phyloP scores from a whole-genome alignment of 2,329 filamentous ascomycete genomes.

The Lojkania enalia region DNA sequence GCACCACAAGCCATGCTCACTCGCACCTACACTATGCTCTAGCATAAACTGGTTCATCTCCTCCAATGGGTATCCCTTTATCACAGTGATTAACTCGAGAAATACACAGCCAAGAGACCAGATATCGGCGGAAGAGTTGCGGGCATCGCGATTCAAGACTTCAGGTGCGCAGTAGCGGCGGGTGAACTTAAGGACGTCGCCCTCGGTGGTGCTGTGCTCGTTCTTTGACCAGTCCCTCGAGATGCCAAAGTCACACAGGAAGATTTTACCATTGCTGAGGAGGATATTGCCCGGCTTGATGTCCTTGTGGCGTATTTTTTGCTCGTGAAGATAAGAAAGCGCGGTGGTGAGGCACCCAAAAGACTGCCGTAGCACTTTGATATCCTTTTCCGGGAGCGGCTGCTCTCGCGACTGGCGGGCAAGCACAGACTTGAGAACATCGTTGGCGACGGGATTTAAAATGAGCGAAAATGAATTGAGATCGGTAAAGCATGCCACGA shows the following conservation, averaged over 20 bases:
- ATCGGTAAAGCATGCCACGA: slow-evolving; percentile 21
- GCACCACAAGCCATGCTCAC: slow-evolving; percentile 17
- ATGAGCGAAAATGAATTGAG: slow-evolving; percentile 21
- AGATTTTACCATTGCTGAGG: slow-evolving; percentile 13
- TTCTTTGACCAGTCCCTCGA: slow-evolving; percentile 3
- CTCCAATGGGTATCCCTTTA: slow-evolving; percentile 17
- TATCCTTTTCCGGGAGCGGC: slow-evolving; percentile 8
- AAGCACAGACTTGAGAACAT: slow-evolving; percentile 26
- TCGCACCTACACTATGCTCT: slow-evolving; percentile 7
- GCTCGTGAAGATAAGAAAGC: slow-evolving; percentile 6
- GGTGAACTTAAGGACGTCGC: slow-evolving; percentile 14
- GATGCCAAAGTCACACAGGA: slow-evolving; percentile 26
- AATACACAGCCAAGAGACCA: slow-evolving; percentile 28
- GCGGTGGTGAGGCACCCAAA: slow-evolving; percentile 7
- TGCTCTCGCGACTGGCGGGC: slow-evolving; percentile 19
- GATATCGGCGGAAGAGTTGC: slow-evolving; percentile 25
- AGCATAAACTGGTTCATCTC: slow-evolving; percentile 17
- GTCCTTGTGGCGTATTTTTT: slow-evolving; percentile 27
- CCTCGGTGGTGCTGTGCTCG: slow-evolving; percentile 19
- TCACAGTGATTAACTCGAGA: slow-evolving; percentile 22
- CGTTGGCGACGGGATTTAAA: slow-evolving; percentile 23
- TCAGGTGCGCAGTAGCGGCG: slow-evolving; percentile 26
- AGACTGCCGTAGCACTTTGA: slow-evolving; percentile 1
- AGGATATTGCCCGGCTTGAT: slow-evolving; percentile 36
- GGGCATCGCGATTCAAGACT: slow-evolving; percentile 11